A percentile compares a stretch with the other conserved stretches of the same genome.
These are phyloP conservation scores for Rhamnella rubrinervis DNA, from an alignment of 331 rosid species.

Conservation along the genomic window DNA sequence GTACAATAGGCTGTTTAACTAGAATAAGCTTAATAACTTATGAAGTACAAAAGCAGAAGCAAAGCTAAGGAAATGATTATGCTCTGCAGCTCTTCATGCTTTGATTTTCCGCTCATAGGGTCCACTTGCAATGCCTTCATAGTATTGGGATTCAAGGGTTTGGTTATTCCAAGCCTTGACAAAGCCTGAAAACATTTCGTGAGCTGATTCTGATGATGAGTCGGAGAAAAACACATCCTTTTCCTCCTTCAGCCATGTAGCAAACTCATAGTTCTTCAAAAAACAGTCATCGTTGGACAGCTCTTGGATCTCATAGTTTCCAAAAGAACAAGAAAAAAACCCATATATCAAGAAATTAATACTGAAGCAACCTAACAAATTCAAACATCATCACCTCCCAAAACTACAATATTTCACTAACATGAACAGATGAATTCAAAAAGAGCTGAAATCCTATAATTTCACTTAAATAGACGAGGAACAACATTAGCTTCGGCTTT, in stretches of 20 bases:
- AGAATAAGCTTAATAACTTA: too few species aligned
- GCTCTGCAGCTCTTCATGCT: too few species aligned
- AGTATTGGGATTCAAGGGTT: slow-evolving; percentile 47
- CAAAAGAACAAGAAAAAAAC: slow-evolving; percentile 19
- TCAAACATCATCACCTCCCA: neutral
- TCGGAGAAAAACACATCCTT: slow-evolving; percentile 82
- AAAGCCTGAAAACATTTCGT: slow-evolving; percentile 58
- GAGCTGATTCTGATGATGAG: slow-evolving; percentile 70
- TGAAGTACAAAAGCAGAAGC: too few species aligned
- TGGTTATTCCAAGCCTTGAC: slow-evolving; percentile 71
- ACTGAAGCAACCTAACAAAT: neutral
- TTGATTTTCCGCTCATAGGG: too few species aligned
- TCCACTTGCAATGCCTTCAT: too few species aligned
- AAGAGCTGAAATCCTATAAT: too few species aligned
- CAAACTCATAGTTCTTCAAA: slow-evolving; percentile 83
- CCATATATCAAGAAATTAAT: slow-evolving; percentile 7
- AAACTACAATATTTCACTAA: neutral
- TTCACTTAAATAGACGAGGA: too few species aligned
- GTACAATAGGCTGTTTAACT: too few species aligned
- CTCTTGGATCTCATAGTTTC: slow-evolving; percentile 52
- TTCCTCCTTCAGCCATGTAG: slow-evolving; percentile 92
- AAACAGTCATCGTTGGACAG: slow-evolving; percentile 79
- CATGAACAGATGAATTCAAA: neutral
- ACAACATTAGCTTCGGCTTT: too few species aligned
- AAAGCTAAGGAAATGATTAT: too few species aligned